These are phyloP conservation scores for Albizia julibrissin DNA, from an alignment of 306 rosid genomes.

Conservation along the genomic window DNA sequence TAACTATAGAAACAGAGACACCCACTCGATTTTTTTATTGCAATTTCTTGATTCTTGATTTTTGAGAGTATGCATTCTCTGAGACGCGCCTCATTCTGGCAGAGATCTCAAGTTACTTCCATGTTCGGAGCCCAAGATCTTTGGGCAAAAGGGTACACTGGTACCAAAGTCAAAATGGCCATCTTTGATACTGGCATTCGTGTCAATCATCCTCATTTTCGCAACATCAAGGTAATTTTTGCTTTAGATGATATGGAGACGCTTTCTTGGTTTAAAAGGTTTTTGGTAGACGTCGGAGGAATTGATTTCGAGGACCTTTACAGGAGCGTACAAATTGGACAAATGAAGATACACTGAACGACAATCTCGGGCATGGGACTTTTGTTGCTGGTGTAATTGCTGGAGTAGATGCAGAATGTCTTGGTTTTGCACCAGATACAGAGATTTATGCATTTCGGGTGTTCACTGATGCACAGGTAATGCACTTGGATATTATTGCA, in stretches of 20 bases:
- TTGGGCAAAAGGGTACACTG: constrained; percentile 72
- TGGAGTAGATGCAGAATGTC: constrained; percentile 84
- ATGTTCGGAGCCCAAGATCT: constrained; percentile 54
- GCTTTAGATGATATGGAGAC: background rate
- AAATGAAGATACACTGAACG: constrained; percentile 85
- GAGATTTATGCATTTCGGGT: constrained; percentile 99
- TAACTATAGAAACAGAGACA: background rate
- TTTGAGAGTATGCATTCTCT: constrained; percentile 7
- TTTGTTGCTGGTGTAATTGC: constrained; percentile 98
- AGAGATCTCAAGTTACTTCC: constrained; percentile 42
- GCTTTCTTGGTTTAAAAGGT: constrained; percentile 15
- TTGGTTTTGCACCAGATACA: constrained; percentile 96
- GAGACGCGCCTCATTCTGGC: constrained; percentile 33
- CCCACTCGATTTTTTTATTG: background rate
- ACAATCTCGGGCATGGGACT: constrained; percentile 98
- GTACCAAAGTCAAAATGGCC: constrained; percentile 93
- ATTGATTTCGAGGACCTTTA: constrained; percentile 28
- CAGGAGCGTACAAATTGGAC: constrained; percentile 99
- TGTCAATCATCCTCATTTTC: constrained; percentile 90
- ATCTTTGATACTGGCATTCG: constrained; percentile 97
- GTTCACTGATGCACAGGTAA: constrained; percentile 99
- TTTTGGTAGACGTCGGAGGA: constrained; percentile 17
- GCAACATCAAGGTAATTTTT: constrained; percentile 76
- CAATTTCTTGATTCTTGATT: background rate
- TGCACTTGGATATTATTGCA: constrained; percentile 45